phyloP scores from a whole-genome alignment of 192 early-diverging fungal species.

The Coemansia sp. region DNA sequence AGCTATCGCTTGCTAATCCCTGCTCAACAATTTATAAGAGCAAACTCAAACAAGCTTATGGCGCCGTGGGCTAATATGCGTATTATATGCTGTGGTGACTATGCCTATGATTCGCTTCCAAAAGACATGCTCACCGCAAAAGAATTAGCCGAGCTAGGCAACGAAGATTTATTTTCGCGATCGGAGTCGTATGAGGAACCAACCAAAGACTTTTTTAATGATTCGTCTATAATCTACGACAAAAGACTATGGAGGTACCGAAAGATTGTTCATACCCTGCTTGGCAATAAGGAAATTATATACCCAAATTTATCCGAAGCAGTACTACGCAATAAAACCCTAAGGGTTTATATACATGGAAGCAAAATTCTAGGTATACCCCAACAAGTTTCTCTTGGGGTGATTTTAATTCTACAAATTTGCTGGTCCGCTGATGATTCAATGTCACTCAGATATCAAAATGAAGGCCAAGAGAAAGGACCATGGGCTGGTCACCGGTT shows the following conservation, averaged over 20 bases:
- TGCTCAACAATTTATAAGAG: background rate
- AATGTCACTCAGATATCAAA: background rate
- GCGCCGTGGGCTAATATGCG: background rate
- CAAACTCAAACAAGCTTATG: background rate
- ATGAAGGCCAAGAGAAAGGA: background rate
- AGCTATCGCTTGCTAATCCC: background rate
- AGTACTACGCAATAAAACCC: background rate
- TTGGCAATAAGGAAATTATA: background rate
- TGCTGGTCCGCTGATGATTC: background rate
- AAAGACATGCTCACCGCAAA: background rate
- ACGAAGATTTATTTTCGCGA: background rate
- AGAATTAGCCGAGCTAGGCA: background rate
- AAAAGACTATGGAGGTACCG: too few species aligned
- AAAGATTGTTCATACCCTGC: background rate
- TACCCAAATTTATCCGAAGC: background rate
- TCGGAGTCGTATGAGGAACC: background rate
- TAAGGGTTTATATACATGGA: background rate
- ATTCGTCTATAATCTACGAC: too few species aligned
- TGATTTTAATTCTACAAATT: background rate
- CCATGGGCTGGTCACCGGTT: conserved; percentile 1
- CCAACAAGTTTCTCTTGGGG: background rate
- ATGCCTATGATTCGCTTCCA: background rate
- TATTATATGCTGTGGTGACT: background rate
- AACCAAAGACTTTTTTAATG: background rate
- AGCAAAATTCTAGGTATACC: background rate